phyloP scores from a whole-genome alignment of 768 basidiomycete genomes.

The Gloeostereum incarnatum region DNA sequence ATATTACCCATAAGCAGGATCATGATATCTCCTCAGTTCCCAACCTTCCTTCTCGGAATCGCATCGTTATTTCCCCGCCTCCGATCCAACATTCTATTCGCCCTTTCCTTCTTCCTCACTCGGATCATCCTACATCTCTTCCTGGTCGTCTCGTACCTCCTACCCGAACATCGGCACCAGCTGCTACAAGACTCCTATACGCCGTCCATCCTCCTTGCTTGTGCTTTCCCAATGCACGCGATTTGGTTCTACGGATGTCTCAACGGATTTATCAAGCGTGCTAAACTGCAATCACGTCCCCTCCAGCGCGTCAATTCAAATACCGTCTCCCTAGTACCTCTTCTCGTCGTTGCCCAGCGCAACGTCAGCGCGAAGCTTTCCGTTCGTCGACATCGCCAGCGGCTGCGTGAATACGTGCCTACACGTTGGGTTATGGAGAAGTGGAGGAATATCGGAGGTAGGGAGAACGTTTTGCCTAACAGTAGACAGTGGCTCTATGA shows the following conservation, averaged over 20 bases:
- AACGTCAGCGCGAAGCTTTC: too few relatives aligned
- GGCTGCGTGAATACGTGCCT: too few relatives aligned
- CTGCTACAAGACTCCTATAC: constrained; percentile 22
- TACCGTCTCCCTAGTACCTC: too few relatives aligned
- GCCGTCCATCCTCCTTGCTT: constrained; percentile 27
- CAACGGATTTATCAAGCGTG: constrained; percentile 34
- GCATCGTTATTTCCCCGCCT: constrained; percentile 31
- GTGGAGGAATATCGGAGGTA: too few relatives aligned
- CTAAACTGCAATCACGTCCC: too few relatives aligned
- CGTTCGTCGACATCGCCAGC: too few relatives aligned
- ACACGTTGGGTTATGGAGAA: too few relatives aligned
- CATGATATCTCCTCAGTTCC: constrained; percentile 22
- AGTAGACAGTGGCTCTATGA: too few relatives aligned
- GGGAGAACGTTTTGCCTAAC: too few relatives aligned
- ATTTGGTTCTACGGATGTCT: constrained; percentile 46
- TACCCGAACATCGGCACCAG: constrained; percentile 17
- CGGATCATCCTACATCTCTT: constrained; percentile 37
- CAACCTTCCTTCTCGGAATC: constrained; percentile 43
- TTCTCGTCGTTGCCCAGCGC: too few relatives aligned
- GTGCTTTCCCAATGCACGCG: constrained; percentile 39
- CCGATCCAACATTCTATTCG: constrained; percentile 42
- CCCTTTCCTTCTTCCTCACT: constrained; percentile 37
- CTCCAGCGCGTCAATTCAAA: too few relatives aligned
- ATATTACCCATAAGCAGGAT: neutral
- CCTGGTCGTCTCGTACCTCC: constrained; percentile 21